Percentiles rank a stretch among this genome's conserved stretches.
Evolutionary conservation across 805 yeast species (phyloP).

Genomic region (Candida insectorum): DNA sequence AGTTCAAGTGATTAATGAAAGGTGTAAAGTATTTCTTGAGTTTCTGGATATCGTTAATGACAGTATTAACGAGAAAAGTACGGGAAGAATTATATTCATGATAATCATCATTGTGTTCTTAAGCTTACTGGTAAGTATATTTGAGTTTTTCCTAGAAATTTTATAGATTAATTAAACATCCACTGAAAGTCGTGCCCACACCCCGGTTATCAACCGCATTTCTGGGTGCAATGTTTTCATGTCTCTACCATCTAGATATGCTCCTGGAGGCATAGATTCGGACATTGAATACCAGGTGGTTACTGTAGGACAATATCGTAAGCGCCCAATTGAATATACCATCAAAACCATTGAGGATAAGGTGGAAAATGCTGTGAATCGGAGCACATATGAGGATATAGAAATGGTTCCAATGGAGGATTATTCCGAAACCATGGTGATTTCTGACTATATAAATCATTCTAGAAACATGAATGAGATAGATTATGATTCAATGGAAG

Average conservation of each 20-base stretch:
- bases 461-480: slow-evolving; percentile 11
- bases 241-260: slow-evolving; percentile 34
- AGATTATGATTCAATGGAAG: slow-evolving; percentile 15
- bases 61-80: slow-evolving; percentile 88
- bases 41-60: slow-evolving; percentile 91
- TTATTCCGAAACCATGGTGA: slow-evolving; percentile 38
- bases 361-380: slow-evolving; percentile 18
- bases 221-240: not conserved
- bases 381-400: slow-evolving; percentile 31
- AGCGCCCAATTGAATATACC: slow-evolving; percentile 19
- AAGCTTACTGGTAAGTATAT: slow-evolving; percentile 70
- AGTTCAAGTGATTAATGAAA: slow-evolving; percentile 87
- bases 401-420: slow-evolving; percentile 50
- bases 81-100: slow-evolving; percentile 88
- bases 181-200: not conserved
- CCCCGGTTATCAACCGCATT: not conserved
- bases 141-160: slow-evolving; percentile 62
- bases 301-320: slow-evolving; percentile 20
- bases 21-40: slow-evolving; percentile 91
- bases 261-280: slow-evolving; percentile 31
- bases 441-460: slow-evolving; percentile 33
- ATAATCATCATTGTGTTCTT: slow-evolving; percentile 78
- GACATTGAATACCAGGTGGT: slow-evolving; percentile 21
- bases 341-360: slow-evolving; percentile 22
- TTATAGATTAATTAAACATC: no score